Evolutionary conservation across 1,139 yeast genomes (phyloP), one percentile per base, ranked within the genome.

Genomic region (Pneumocystis jirovecii): DNA sequence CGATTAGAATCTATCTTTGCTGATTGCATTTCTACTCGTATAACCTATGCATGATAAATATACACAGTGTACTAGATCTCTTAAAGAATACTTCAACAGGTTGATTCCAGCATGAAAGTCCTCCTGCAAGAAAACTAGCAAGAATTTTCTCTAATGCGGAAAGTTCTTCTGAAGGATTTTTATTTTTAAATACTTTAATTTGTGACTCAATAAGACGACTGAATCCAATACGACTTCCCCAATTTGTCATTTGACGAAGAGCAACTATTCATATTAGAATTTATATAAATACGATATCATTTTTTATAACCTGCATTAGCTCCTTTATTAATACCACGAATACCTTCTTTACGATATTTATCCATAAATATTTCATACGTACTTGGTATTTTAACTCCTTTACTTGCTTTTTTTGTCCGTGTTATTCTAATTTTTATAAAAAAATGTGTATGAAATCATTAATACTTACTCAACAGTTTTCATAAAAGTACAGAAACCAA

Each of bases 211-310:
- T 95, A 73, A 91, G 82, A 74, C 98, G 84, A 21, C 96, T 83
- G 63, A 93, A 81, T 56, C 97, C 98, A 74, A 91, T 91, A 75
- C 98, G 83, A 39, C 97, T 89, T 65, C 98, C 98, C 98, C 98
- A 93, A 78, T 93, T 93, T 71, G 97, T 91, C 87, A 90, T 87
- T 77, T 93, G 98, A 78, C 98, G 87, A 72, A 93, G 87, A 42
- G 98, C 97, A 68, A 93, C 97, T 60, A 21, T 37, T 39, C 19
- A 15, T 12, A 60, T 31, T n/a, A 60, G n/a, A 21, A 19, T 31
- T 21, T 39, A 40, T 25, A 60, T 39, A 3, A 60, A 42, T 25
- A 39, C 21, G 15, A 25, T 60, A n/a, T 60, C 21, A 56, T 50
- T 50, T 44, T 45, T 50, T 50, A 50, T 50, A 39, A 60, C 40